Evolutionary conservation across 2,329 filamentous ascomycete species (phyloP), one percentile per base, ranked within the genome.

Genomic region (Dendrostoma leiphaemia): DNA sequence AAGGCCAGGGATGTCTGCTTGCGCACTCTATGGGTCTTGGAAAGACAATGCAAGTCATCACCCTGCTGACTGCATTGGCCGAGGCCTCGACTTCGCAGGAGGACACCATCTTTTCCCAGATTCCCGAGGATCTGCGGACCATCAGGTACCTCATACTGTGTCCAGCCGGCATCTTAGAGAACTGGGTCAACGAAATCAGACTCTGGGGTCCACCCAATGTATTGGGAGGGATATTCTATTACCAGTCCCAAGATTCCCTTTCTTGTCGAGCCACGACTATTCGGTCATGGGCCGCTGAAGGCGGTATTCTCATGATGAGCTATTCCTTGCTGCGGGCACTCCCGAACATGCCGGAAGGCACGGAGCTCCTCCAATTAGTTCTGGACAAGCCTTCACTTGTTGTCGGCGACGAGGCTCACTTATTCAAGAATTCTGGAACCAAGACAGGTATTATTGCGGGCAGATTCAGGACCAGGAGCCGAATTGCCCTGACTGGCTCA

Each of bases 11-110:
- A 2, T 95, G 90, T 65, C 77, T 96, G 12, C 76, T 96, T 19
- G 89, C 91, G 6, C 91, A 96, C 67, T 90, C 89, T 0, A 96
- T 96, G 91, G 92, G 92, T 1, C 73, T 96, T 2, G 91, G 91
- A 15, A 97, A 96, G 73, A 95, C 91, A 0, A 91, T 96, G 86
- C 91, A 96, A 72, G 83, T 91, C 6, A 90, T 96, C 56, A 89
- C 90, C 1, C 74, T 96, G n/a, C 79, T 97, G 6, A 80, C 89
- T 15, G 85, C 89, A 0, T 81, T 96, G 57, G 77, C 84, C 4
- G 80, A 89, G 61, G 83, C 90, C 3, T 78, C 83, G 4, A 66
- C 67, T 19, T 92, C 88, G 0, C 28, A 67, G 0, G 80, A 91
- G 51, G 68, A 72, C 1, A 67, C 73, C 0, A 71, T 93, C 6